Percentiles rank a stretch among this genome's conserved stretches.
phyloP scores from a whole-genome alignment of 768 basidiomycete genomes.

The Melanogaster broomeanus region DNA sequence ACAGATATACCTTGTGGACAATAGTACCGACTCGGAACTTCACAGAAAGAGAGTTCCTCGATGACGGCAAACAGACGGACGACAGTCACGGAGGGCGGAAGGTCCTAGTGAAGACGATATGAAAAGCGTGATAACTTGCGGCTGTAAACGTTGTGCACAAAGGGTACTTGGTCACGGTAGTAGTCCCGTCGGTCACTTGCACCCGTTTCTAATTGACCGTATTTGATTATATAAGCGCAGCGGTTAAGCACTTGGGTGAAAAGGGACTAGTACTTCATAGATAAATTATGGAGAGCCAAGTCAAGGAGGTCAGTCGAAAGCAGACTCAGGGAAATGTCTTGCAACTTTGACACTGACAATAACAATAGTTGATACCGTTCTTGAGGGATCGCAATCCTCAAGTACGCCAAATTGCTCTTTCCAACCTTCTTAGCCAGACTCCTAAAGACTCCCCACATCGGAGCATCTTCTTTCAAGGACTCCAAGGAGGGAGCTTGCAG shows the following conservation, averaged over 20 bases:
- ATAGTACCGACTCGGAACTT: background rate
- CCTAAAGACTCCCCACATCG: slow-evolving; percentile 69
- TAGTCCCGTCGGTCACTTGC: background rate
- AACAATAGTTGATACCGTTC: slow-evolving; percentile 75
- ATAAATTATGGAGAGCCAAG: slow-evolving; percentile 37
- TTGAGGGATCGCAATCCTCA: slow-evolving; percentile 85
- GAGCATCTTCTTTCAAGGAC: slow-evolving; percentile 69
- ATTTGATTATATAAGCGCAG: slow-evolving; percentile 23
- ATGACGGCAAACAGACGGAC: background rate
- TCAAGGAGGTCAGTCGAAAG: slow-evolving; percentile 37
- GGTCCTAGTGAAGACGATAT: too few species aligned
- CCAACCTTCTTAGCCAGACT: slow-evolving; percentile 82
- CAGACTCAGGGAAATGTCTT: background rate
- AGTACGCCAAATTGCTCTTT: slow-evolving; percentile 83
- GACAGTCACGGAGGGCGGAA: background rate
- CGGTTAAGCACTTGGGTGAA: slow-evolving; percentile 23
- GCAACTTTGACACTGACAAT: slow-evolving; percentile 8
- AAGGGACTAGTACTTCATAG: background rate
- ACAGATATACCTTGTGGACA: background rate
- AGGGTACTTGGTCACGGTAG: too few species aligned
- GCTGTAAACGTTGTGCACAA: background rate
- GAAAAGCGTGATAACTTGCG: too few species aligned
- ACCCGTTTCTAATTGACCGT: slow-evolving; percentile 21
- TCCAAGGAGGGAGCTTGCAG: slow-evolving; percentile 58
- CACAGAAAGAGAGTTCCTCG: background rate